Evolutionary conservation across 768 basidiomycete species (phyloP).

Genomic region (Daedalea quercina): DNA sequence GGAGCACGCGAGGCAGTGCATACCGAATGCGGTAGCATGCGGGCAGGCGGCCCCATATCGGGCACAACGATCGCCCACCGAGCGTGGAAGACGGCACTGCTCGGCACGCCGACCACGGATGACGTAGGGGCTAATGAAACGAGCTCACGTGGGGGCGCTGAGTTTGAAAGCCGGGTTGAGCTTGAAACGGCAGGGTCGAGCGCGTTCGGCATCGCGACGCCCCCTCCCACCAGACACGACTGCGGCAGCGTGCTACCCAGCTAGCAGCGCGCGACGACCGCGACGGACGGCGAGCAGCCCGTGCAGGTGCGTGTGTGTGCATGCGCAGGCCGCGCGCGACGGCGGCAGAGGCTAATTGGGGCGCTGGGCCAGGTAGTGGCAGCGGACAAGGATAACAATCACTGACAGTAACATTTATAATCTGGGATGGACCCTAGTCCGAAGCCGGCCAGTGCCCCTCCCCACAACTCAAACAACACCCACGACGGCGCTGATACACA

Average conservation of each 20-base stretch:
- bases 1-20: no score
- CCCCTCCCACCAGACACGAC: background rate
- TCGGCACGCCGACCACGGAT: background rate
- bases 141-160: slow-evolving; percentile 6
- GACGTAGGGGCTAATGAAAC: background rate
- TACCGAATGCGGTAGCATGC: background rate
- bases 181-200: background rate
- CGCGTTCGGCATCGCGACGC: slow-evolving; percentile 1
- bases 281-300: background rate
- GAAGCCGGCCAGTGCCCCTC: slow-evolving; percentile 9
- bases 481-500: slow-evolving; percentile 3
- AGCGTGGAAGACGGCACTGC: background rate
- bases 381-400: background rate
- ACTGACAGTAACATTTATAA: slow-evolving; percentile 4
- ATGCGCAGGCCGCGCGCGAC: background rate
- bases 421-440: slow-evolving; percentile 13
- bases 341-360: background rate
- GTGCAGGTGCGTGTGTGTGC: no score
- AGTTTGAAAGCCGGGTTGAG: slow-evolving; percentile 5
- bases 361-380: background rate
- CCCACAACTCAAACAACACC: background rate
- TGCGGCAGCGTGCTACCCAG: background rate
- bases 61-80: background rate
- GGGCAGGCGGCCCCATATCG: background rate
- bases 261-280: background rate